Evolutionary conservation across 805 yeast species (phyloP).

Genomic region (Ogataea minuta): DNA sequence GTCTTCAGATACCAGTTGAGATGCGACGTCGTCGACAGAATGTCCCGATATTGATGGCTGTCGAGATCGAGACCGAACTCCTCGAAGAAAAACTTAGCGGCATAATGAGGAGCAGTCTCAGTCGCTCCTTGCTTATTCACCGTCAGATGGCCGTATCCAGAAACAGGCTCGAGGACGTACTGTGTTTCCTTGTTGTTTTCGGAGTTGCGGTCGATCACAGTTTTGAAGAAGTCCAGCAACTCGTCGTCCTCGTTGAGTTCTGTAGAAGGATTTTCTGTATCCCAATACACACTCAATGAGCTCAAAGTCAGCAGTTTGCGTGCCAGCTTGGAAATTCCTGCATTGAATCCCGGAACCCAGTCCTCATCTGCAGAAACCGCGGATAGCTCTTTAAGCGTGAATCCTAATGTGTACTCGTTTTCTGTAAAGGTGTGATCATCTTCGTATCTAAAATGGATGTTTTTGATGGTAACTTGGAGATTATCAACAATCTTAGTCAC

Average conservation of each 20-base stretch:
- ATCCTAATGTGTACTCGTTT: slow-evolving; percentile 76
- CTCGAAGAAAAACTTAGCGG: slow-evolving; percentile 75
- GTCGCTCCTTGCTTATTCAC: slow-evolving; percentile 79
- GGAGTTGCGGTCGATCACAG: slow-evolving; percentile 38
- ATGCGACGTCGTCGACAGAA: slow-evolving; percentile 76
- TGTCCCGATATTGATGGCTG: slow-evolving; percentile 78
- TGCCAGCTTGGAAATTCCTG: slow-evolving; percentile 63
- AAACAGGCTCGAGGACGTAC: slow-evolving; percentile 78
- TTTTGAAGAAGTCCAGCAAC: slow-evolving; percentile 47
- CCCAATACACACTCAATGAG: slow-evolving; percentile 79
- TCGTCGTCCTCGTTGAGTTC: slow-evolving; percentile 46
- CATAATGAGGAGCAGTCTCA: slow-evolving; percentile 62
- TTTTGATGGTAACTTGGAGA: slow-evolving; percentile 83
- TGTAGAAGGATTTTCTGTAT: slow-evolving; percentile 58
- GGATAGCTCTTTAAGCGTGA: slow-evolving; percentile 80
- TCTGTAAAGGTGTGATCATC: slow-evolving; percentile 72
- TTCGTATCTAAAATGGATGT: slow-evolving; percentile 90
- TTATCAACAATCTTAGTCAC: slow-evolving; percentile 91
- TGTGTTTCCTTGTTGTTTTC: slow-evolving; percentile 37
- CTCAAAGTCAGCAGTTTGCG: slow-evolving; percentile 75
- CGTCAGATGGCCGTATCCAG: slow-evolving; percentile 81
- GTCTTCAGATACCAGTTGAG: slow-evolving; percentile 78
- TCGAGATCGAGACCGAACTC: slow-evolving; percentile 87
- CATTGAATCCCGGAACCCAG: slow-evolving; percentile 85
- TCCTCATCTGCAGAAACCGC: slow-evolving; percentile 84